Evolutionary conservation across 495 filamentous ascomycete genomes (phyloP), one percentile per base, ranked within the genome.

Genomic region (Astrothelium subdiscretum): DNA sequence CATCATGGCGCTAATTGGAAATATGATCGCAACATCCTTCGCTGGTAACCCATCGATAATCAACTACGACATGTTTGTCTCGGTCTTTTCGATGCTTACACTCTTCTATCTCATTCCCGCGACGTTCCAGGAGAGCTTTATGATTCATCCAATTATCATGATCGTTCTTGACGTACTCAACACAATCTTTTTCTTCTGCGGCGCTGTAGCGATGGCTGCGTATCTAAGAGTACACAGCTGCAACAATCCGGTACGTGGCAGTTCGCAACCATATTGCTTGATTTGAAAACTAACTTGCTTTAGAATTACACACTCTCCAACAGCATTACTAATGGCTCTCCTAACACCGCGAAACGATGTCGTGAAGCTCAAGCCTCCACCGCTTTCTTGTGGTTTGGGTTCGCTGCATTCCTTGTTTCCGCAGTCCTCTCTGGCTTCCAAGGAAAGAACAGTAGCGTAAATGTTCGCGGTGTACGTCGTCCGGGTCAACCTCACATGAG

Each of bases 361-460:
- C 84, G 76, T 43, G 85, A 90, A 70, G 82, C 84, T 10, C 85
- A 89, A 74, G 87, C 87, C 4, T 75, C 80, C 3, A 77, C 73
- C 35, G 85, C 87, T 0, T 90, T 90, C 78, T 77, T 88, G 63
- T 90, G 83, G 83, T 88, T 90, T 73, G 81, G 77, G 59, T 88
- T 86, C 77, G 81, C 78, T 22, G 70, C 82, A 0, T 90, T 78
- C 69, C 74, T 76, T 61, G 81, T 72, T 20, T 83, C 83, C 2
- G 63, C 81, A 22, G 66, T 82, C 51, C 67, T 87, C 42, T 82
- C 79, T 0, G 63, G 76, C 68, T 64, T 88, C 69, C 57, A 27
- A n/a, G 62, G 44, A 22, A 61, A 68, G 74, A 24, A 67, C 1
- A 64, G 74, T 5, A 74, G 68, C 43, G 70, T 70, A 26, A 79